These are phyloP conservation scores for Beta vulgaris DNA, from an alignment of 148 eudicot species.

Conservation along the genomic window DNA sequence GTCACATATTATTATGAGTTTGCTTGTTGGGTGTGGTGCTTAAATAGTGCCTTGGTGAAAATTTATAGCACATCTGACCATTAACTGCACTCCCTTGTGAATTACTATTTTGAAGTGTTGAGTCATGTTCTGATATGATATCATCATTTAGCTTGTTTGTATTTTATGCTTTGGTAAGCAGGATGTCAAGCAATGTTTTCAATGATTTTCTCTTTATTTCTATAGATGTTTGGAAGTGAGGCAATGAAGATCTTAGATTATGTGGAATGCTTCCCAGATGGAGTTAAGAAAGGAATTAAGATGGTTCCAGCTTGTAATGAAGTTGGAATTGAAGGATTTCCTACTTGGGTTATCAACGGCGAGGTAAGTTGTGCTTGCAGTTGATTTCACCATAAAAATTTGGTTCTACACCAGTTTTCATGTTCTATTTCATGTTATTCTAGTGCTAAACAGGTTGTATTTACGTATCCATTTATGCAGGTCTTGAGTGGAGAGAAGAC, in stretches of 20 bases:
- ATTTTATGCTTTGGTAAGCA: neutral
- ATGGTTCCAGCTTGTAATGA: constrained; percentile 58
- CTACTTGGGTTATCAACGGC: constrained; percentile 86
- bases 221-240: constrained; percentile 87
- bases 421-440: neutral
- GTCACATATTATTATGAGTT: neutral
- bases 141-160: neutral
- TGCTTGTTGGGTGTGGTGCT: neutral
- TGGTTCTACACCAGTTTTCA: neutral
- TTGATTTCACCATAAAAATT: neutral
- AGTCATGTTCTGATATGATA: neutral
- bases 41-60: neutral
- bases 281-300: constrained; percentile 59
- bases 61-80: neutral
- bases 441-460: neutral
- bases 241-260: constrained; percentile 78
- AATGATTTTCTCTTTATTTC: neutral
- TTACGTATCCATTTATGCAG: constrained; percentile 30
- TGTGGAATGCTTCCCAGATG: constrained; percentile 90
- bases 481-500: constrained; percentile 66
- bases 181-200: neutral
- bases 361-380: constrained; percentile 46
- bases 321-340: constrained; percentile 72
- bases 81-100: neutral
- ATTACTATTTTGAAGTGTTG: neutral